Percentiles rank a stretch among this genome's conserved stretches.
Evolutionary conservation across 805 yeast species (phyloP).

Genomic region (Lipomyces sp.): DNA sequence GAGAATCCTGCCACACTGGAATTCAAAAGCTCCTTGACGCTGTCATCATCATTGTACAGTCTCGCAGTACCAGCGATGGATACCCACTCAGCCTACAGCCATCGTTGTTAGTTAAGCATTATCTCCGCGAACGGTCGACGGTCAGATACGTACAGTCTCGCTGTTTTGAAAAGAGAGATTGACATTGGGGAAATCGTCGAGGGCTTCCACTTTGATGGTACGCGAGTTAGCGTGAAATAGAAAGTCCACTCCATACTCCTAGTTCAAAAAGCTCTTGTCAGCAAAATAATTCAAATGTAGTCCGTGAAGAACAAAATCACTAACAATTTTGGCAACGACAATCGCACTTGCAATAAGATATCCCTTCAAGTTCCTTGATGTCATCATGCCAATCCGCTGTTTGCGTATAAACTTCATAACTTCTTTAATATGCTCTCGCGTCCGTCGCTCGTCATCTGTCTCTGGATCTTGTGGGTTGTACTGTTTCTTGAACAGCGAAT

Average conservation of each 20-base stretch:
- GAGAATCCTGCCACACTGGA: slow-evolving; percentile 15
- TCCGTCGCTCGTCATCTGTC: slow-evolving; percentile 17
- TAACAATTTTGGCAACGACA: slow-evolving; percentile 19
- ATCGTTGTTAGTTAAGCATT: no score
- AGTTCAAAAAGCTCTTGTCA: not conserved
- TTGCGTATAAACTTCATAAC: slow-evolving; percentile 10
- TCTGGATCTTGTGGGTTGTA: slow-evolving; percentile 22
- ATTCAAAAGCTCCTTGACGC: slow-evolving; percentile 5
- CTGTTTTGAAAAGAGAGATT: slow-evolving; percentile 24
- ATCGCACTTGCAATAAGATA: slow-evolving; percentile 20
- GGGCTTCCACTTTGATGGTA: slow-evolving; percentile 19
- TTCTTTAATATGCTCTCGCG: slow-evolving; percentile 6
- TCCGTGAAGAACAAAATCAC: not conserved
- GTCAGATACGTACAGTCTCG: slow-evolving; percentile 16
- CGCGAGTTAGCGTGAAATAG: slow-evolving; percentile 21
- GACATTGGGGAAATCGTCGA: slow-evolving; percentile 18
- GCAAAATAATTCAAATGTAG: not conserved
- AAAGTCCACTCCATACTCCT: slow-evolving; percentile 25
- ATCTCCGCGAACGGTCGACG: no score
- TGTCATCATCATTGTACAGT: slow-evolving; percentile 12
- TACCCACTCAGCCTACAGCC: slow-evolving; percentile 25
- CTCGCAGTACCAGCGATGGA: slow-evolving; percentile 22
- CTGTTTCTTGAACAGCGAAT: slow-evolving; percentile 3
- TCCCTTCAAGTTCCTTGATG: slow-evolving; percentile 15
- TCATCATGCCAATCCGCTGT: slow-evolving; percentile 27